These are phyloP conservation scores for Komagataea norvegica DNA, from an alignment of 1,139 yeast genomes.

Conservation along the genomic window DNA sequence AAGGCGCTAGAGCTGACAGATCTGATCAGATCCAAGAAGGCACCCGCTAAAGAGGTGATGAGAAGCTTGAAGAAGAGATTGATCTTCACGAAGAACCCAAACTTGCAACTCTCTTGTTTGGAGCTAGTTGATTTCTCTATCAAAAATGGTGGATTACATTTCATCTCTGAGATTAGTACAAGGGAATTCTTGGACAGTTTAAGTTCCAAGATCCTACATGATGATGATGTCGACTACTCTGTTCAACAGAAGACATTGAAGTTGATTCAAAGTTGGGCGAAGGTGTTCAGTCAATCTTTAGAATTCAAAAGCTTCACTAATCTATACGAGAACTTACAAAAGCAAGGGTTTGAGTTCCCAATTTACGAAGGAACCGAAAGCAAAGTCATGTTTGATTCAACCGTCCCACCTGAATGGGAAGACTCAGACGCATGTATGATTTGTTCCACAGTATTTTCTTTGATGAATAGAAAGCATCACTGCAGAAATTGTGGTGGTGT, in stretches of 20 bases:
- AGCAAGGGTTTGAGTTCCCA: constrained; percentile 70
- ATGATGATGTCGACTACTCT: constrained; percentile 35
- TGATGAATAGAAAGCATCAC: constrained; percentile 89
- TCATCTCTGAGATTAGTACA: constrained; percentile 71
- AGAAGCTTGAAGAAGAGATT: constrained; percentile 72
- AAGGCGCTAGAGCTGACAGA: constrained; percentile 86
- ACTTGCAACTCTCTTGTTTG: constrained; percentile 68
- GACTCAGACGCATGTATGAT: constrained; percentile 96
- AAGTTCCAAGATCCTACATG: constrained; percentile 35
- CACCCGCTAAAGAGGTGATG: constrained; percentile 84
- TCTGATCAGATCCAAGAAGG: constrained; percentile 73
- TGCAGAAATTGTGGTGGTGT: constrained; percentile 98
- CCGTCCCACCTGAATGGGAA: constrained; percentile 97
- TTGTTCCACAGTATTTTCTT: constrained; percentile 74
- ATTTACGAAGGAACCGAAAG: constrained; percentile 21
- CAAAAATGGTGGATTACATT: constrained; percentile 89
- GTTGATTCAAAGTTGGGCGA: constrained; percentile 72
- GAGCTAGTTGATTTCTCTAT: constrained; percentile 81
- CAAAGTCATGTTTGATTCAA: constrained; percentile 72
- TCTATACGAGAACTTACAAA: constrained; percentile 53
- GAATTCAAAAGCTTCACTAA: constrained; percentile 63
- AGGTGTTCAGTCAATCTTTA: constrained; percentile 64
- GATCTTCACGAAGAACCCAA: constrained; percentile 64
- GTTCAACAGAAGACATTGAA: constrained; percentile 60
- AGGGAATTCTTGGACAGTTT: constrained; percentile 83